A percentile compares a stretch with the other conserved stretches of the same genome.
These are phyloP conservation scores for Penicillium longicatenatum DNA, from an alignment of 495 filamentous ascomycete species.

Conservation along the genomic window DNA sequence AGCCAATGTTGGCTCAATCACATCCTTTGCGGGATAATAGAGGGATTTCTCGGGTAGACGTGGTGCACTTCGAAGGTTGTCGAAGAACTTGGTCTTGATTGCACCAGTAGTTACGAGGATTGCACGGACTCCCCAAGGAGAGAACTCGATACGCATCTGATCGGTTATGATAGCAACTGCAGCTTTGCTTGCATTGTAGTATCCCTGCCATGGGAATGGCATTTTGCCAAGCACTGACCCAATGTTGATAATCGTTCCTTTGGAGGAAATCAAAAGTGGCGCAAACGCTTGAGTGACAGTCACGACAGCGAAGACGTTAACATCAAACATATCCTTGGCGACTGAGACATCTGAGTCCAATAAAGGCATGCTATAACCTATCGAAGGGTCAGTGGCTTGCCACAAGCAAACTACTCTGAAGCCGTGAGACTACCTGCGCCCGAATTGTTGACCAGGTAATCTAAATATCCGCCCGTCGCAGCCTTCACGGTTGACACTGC, in stretches of 20 bases:
- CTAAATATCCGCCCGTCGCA: background rate
- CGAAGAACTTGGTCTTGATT: slow-evolving; percentile 4
- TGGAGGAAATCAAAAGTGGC: slow-evolving; percentile 51
- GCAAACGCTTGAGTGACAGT: slow-evolving; percentile 57
- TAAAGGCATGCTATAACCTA: slow-evolving; percentile 28
- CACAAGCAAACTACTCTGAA: too few species aligned
- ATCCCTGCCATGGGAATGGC: slow-evolving; percentile 3
- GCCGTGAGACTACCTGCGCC: too few species aligned
- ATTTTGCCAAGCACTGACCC: slow-evolving; percentile 42
- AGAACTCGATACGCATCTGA: slow-evolving; percentile 8
- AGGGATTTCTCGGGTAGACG: background rate
- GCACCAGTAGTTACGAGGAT: slow-evolving; percentile 4
- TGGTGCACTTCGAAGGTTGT: background rate
- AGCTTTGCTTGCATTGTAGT: slow-evolving; percentile 3
- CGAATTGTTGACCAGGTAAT: too few species aligned
- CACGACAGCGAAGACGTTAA: slow-evolving; percentile 61
- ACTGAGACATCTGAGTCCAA: slow-evolving; percentile 53
- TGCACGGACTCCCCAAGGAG: slow-evolving; percentile 3
- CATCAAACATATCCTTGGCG: slow-evolving; percentile 58
- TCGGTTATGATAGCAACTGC: slow-evolving; percentile 7
- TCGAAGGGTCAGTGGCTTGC: background rate
- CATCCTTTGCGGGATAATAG: too few species aligned
- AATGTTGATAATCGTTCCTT: slow-evolving; percentile 58
- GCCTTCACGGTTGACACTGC: slow-evolving; percentile 3
- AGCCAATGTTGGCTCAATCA: too few species aligned